A percentile compares a stretch with the other conserved stretches of the same genome.
Conservation (phyloP, 2,329 filamentous ascomycete genomes). For the Penicillium sp. region DNA sequence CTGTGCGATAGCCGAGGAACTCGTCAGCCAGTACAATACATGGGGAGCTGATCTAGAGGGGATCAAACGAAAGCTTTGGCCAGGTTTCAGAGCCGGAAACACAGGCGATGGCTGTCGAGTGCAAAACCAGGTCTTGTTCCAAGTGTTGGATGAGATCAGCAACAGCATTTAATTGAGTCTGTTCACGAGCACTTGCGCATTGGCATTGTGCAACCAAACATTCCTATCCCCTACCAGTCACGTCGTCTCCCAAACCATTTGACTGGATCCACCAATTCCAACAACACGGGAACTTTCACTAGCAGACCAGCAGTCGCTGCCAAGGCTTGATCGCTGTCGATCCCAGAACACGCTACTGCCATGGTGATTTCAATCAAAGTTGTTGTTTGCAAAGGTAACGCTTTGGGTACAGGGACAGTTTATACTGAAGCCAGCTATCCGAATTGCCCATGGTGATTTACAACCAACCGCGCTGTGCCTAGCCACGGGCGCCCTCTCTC, state of each 20-base stretch:
- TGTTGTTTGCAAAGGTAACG: slow-evolving; percentile 87
- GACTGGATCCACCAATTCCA: slow-evolving; percentile 73
- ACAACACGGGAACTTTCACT: slow-evolving; percentile 79
- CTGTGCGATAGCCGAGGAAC: slow-evolving; percentile 39
- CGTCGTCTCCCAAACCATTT: slow-evolving; percentile 36
- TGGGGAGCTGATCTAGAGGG: slow-evolving; percentile 35
- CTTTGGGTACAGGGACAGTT: slow-evolving; percentile 70
- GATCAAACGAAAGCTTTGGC: slow-evolving; percentile 35
- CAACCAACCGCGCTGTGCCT: too few species aligned
- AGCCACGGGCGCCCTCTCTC: too few species aligned
- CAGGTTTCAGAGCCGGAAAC: slow-evolving; percentile 32
- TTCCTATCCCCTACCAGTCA: slow-evolving; percentile 7
- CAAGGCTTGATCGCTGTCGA: slow-evolving; percentile 73
- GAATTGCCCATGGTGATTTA: too few species aligned
- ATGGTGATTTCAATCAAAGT: slow-evolving; percentile 92
- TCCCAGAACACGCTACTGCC: slow-evolving; percentile 74
- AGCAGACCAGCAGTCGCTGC: slow-evolving; percentile 80
- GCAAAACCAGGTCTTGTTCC: slow-evolving; percentile 44
- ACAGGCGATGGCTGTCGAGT: slow-evolving; percentile 38
- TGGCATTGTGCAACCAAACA: neutral
- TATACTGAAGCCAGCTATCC: slow-evolving; percentile 77
- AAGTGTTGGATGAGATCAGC: slow-evolving; percentile 41
- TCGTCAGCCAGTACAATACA: slow-evolving; percentile 40
- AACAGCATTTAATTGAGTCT: slow-evolving; percentile 20
- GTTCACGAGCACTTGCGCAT: neutral